Evolutionary conservation across 192 early-diverging fungal genomes (phyloP).

Genomic region (Funneliformis geosporum): DNA sequence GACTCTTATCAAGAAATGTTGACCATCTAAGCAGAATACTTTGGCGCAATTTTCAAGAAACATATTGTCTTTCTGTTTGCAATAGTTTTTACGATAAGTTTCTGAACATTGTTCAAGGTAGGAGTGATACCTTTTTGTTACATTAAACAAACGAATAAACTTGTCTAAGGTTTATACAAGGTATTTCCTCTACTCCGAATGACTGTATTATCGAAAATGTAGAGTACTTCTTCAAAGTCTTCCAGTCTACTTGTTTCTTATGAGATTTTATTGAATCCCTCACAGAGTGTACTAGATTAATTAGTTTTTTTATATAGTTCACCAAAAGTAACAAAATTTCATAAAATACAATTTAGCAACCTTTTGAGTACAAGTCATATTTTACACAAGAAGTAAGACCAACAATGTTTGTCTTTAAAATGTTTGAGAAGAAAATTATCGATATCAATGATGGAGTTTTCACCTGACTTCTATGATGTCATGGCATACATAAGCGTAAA

Average conservation of each 20-base stretch:
- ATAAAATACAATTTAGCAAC: neutral
- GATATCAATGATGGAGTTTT: too few relatives aligned
- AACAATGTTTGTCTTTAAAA: too few relatives aligned
- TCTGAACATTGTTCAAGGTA: constrained; percentile 10
- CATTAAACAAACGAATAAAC: constrained; percentile 43
- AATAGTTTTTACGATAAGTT: neutral
- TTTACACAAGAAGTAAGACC: too few relatives aligned
- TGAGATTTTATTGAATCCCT: neutral
- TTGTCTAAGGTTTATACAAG: constrained; percentile 39
- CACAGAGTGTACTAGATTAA: neutral
- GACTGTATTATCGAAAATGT: constrained; percentile 35
- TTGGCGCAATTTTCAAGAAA: constrained; percentile 37
- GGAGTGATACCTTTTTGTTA: constrained; percentile 29
- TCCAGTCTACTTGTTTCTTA: neutral
- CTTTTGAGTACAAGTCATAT: neutral
- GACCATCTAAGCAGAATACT: constrained; percentile 43
- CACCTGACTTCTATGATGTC: too few relatives aligned
- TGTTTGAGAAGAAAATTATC: too few relatives aligned
- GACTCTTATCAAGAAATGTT: constrained; percentile 38
- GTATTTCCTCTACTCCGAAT: constrained; percentile 43
- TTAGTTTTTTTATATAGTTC: neutral
- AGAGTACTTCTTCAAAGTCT: constrained; percentile 43
- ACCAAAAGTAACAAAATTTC: constrained; percentile 29
- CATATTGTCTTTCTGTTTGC: constrained; percentile 25
- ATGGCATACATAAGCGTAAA: too few relatives aligned